Evolutionary conservation across 257 asterid genomes (phyloP), one percentile per base, ranked within the genome.

Genomic region (Gentiana macrophylla): DNA sequence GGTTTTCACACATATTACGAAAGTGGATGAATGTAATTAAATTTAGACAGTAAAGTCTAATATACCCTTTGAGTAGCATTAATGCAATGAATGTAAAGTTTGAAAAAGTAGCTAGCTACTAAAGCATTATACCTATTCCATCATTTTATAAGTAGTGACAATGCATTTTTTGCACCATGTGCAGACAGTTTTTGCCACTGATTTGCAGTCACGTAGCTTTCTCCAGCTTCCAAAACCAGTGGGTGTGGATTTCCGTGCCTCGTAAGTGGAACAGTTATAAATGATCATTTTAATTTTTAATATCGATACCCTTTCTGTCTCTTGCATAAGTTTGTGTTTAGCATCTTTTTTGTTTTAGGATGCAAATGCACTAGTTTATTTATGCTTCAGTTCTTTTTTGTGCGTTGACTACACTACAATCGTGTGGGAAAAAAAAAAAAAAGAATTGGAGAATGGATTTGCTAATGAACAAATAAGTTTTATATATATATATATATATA

Each of bases 201-300:
- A 89, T 81, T 77, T 89, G 76, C 84, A 89, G 74, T 89, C 95
- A 56, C 95, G 97, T 59, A 67, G 66, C 79, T 81, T 84, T 54
- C 55, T 89, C 67, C 93, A 73, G 70, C 94, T 89, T 62, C 97
- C 97, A 56, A 80, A 79, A 84, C 95, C 95, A 51, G 83, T 89
- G 32, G 95, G 97, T 55, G 97, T 89, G 47, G 97, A 89, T 75
- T 89, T 86, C 38, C 97, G 97, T 50, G 97, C 97, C 56, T 86
- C 95, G 93, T 86, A 80, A 89, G 97, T 85, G 69, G 32, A 43
- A 12, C 44, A 57, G 12, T 34, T 3, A 43, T 12, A 3, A 10
- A 35, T 15, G 24, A 6, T 44, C 12, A 50, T 10, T 35, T 53
- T 44, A 48, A 43, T 43, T 48, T 44, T 45, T 8, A 10, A 50